Percentiles rank a stretch among this genome's conserved stretches.
Evolutionary conservation across 139 green algal genomes (phyloP).

Genomic region (Volvox africanus): DNA sequence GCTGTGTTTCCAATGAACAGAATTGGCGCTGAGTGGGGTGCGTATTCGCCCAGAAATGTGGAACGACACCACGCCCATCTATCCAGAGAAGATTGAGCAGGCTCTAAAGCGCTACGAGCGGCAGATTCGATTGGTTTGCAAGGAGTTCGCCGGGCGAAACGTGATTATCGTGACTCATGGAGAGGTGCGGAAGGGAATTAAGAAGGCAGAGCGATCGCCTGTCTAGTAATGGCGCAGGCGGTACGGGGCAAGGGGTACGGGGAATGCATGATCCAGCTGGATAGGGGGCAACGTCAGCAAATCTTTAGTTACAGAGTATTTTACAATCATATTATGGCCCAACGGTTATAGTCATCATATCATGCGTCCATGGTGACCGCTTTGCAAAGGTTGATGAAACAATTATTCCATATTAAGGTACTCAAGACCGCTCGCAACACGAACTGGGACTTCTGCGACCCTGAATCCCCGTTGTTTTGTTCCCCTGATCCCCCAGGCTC

Average conservation of each 20-base stretch:
- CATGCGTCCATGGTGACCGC: too few relatives aligned
- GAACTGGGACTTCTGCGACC: too few relatives aligned
- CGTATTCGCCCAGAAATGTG: conserved; percentile 28
- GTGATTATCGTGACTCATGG: conserved; percentile 66
- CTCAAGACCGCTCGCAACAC: too few relatives aligned
- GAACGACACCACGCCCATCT: conserved; percentile 30
- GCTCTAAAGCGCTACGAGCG: conserved; percentile 54
- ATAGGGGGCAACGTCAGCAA: too few relatives aligned
- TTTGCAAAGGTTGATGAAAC: too few relatives aligned
- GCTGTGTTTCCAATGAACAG: neutral
- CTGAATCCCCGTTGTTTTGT: neutral
- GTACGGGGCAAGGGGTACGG: too few relatives aligned
- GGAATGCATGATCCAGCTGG: too few relatives aligned
- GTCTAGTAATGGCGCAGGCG: neutral
- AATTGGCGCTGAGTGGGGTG: conserved; percentile 23
- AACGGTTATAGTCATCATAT: too few relatives aligned
- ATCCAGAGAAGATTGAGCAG: conserved; percentile 56
- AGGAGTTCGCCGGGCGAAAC: conserved; percentile 35
- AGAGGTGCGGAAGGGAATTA: conserved; percentile 46
- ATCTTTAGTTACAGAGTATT: too few relatives aligned
- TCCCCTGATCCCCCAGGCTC: conserved; percentile 39
- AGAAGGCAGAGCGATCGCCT: neutral
- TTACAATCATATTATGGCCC: too few relatives aligned
- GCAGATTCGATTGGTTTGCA: conserved; percentile 21
- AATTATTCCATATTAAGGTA: too few relatives aligned